A percentile compares a stretch with the other conserved stretches of the same genome.
Evolutionary conservation across 169 alveolate species (phyloP).

Genomic region (Plasmodium inui): DNA sequence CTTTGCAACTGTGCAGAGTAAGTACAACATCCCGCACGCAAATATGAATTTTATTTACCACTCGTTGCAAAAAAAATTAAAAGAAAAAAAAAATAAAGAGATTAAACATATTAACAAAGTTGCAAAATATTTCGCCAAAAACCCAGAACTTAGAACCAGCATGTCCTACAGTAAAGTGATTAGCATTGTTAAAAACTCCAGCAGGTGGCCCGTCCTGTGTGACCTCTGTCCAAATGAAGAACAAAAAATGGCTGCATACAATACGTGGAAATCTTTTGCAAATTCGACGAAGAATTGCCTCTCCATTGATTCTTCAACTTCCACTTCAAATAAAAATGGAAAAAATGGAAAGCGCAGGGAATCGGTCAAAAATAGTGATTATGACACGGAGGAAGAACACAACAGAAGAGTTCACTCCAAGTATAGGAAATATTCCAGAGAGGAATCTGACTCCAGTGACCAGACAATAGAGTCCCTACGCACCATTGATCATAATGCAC

Average conservation of each 20-base stretch:
- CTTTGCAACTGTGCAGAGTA: slow-evolving; percentile 39
- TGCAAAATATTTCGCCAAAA: slow-evolving; percentile 50
- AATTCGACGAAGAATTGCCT: slow-evolving; percentile 20
- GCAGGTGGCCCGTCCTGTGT: slow-evolving; percentile 56
- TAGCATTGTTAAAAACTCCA: slow-evolving; percentile 58
- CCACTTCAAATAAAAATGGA: slow-evolving; percentile 25
- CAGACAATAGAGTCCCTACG: slow-evolving; percentile 73
- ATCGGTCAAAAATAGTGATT: slow-evolving; percentile 15
- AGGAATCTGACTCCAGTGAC: slow-evolving; percentile 64
- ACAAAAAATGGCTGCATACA: slow-evolving; percentile 65
- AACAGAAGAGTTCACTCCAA: slow-evolving; percentile 5
- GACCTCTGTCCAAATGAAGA: slow-evolving; percentile 67
- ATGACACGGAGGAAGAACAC: slow-evolving; percentile 36
- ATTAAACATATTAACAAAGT: slow-evolving; percentile 58
- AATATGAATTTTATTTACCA: slow-evolving; percentile 67
- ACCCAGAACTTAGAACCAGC: slow-evolving; percentile 57
- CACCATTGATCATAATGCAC: slow-evolving; percentile 44
- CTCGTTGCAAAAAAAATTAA: slow-evolving; percentile 60
- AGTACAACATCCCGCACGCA: slow-evolving; percentile 43
- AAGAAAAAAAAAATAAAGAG: slow-evolving; percentile 55
- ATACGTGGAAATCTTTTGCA: slow-evolving; percentile 45
- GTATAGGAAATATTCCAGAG: slow-evolving; percentile 44
- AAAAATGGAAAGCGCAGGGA: slow-evolving; percentile 32
- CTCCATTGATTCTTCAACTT: slow-evolving; percentile 54
- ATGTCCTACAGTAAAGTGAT: slow-evolving; percentile 58